A percentile compares a stretch with the other conserved stretches of the same genome.
Evolutionary conservation across 2,329 filamentous ascomycete genomes (phyloP).

Genomic region (Trichoderma citrinoviride): DNA sequence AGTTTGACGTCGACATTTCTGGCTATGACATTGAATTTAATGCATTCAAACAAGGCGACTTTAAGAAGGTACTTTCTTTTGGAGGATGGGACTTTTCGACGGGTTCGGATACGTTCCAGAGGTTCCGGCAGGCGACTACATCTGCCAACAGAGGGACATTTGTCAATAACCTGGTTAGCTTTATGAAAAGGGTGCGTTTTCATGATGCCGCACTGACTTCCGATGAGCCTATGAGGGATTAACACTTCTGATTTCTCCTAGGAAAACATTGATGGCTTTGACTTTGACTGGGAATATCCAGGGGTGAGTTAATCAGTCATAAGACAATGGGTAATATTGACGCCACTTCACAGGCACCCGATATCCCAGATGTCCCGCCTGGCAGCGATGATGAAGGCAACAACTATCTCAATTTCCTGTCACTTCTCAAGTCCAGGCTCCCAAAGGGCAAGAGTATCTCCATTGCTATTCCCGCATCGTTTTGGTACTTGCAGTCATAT

Average conservation of each 20-base stretch:
- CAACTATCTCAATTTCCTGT: constrained; percentile 26
- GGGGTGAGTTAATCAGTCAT: not conserved
- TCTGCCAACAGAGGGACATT: constrained; percentile 35
- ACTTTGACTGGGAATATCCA: constrained; percentile 45
- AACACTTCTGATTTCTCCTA: too few species aligned
- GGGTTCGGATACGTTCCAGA: constrained; percentile 12
- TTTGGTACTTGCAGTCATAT: constrained; percentile 37
- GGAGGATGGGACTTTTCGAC: constrained; percentile 32
- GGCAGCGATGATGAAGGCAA: constrained; percentile 23
- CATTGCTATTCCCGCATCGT: constrained; percentile 32
- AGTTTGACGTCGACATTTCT: constrained; percentile 29
- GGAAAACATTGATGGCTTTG: constrained; percentile 39
- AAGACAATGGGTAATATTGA: too few species aligned
- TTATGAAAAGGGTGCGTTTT: constrained; percentile 39
- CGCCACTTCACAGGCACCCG: constrained; percentile 19
- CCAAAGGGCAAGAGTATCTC: constrained; percentile 30
- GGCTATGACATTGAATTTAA: not conserved
- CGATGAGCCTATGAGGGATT: too few species aligned
- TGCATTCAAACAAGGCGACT: constrained; percentile 28
- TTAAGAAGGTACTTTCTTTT: constrained; percentile 32
- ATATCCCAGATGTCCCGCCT: constrained; percentile 32
- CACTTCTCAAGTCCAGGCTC: constrained; percentile 10
- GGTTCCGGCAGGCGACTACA: constrained; percentile 26
- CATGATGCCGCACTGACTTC: not conserved
- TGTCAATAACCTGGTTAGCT: constrained; percentile 35